Base-by-base conservation (phyloP, 768 basidiomycete genomes). In the Leccinum barrowsii region DNA sequence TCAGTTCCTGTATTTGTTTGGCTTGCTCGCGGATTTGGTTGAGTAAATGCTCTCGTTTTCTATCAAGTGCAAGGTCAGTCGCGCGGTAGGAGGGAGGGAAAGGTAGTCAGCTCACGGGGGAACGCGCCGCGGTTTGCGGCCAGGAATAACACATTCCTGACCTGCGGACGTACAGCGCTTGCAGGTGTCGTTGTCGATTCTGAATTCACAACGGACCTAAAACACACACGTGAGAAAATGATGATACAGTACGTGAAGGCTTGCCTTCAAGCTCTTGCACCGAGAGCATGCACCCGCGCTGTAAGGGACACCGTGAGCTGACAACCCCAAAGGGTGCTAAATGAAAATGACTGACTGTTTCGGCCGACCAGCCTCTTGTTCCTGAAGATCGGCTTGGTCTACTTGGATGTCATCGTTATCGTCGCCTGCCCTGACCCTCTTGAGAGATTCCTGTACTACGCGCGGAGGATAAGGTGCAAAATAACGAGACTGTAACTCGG, bases 21-120 rank as follows among this genome's bases (percentile, higher is more conserved):
- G 88, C 88, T 65, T 92, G 89, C 42, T 85, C 80, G 44, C 84
- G 84, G 59, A 92, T 92, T 71, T 90, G 80, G 58, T 81, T 85
- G 55, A 92, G 77, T n/a, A 92, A 78, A 63, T 86, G 78, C 66
- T 92, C 90, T 13, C 90, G 87, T 79, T 91, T 91, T 42, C 90
- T 92, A 59, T 35, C 37, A 57, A 26, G 19, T 22, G 15, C 21
- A 5, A 19, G 2, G 37, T 66, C 44, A 57, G 58, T 28, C 26
- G 12, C 8, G 28, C 6, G 11, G 12, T 11, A 13, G 17, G 28
- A 22, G n/a, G 5, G 11, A 34, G 13, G 32, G n/a, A 15, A 50
- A 37, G 47, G 24, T 13, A 50, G 15, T 47, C 21, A 22, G 75
- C 87, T 70, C 73, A 92, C 90, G 88, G 90, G 54, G 90, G 90